phyloP scores from a whole-genome alignment of 2,329 filamentous ascomycete species.

The Mariannaea elegans region DNA sequence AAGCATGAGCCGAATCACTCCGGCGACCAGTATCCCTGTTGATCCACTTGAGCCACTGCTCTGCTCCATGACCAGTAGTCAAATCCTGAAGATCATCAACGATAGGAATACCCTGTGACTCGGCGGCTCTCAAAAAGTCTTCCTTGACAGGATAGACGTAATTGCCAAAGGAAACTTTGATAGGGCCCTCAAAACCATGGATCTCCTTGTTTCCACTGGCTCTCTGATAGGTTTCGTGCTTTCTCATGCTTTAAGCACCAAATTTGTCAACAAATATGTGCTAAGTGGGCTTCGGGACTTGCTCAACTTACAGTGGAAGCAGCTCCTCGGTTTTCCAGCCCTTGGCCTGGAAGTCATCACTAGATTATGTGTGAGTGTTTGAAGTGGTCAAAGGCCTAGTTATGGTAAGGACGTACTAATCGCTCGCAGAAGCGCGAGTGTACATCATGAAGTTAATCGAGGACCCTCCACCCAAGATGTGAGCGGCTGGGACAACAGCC shows the following conservation, averaged over 20 bases:
- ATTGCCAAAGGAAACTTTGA: slow-evolving; percentile 84
- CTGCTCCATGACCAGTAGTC: slow-evolving; percentile 73
- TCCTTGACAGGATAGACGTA: slow-evolving; percentile 85
- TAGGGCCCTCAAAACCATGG: slow-evolving; percentile 81
- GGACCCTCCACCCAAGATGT: slow-evolving; percentile 76
- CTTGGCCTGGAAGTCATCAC: slow-evolving; percentile 81
- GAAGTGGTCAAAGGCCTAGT: too few relatives aligned
- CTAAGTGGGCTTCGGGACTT: not conserved
- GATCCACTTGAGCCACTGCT: slow-evolving; percentile 90
- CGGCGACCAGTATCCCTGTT: slow-evolving; percentile 61
- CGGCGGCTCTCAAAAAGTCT: slow-evolving; percentile 77
- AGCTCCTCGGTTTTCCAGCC: slow-evolving; percentile 83
- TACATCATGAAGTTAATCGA: slow-evolving; percentile 81
- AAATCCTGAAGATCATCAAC: slow-evolving; percentile 83
- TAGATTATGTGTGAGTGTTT: slow-evolving; percentile 59
- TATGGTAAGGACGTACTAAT: slow-evolving; percentile 20
- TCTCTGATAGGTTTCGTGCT: slow-evolving; percentile 81
- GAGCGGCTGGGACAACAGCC: slow-evolving; percentile 78
- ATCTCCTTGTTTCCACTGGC: slow-evolving; percentile 70
- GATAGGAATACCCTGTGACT: slow-evolving; percentile 76
- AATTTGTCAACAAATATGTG: not conserved
- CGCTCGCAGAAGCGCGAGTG: slow-evolving; percentile 41
- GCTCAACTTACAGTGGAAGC: slow-evolving; percentile 60
- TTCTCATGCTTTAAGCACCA: slow-evolving; percentile 68
- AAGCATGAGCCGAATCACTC: slow-evolving; percentile 20